Base-by-base conservation (phyloP, 208 protist species). In the Porcisia hertigi region DNA sequence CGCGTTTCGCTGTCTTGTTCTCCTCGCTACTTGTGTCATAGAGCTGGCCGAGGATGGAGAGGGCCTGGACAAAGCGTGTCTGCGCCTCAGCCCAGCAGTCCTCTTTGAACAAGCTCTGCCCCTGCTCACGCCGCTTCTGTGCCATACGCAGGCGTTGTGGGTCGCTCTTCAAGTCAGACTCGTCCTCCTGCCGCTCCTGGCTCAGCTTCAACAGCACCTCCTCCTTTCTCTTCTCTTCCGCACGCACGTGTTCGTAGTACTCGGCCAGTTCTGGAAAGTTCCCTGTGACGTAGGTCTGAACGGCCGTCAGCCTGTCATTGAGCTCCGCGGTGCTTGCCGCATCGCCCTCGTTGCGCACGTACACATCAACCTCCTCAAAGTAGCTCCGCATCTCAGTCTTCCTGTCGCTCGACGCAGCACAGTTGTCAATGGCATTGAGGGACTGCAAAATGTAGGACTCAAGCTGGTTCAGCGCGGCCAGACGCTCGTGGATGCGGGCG, bases 31-130 rank as follows among this genome's bases (percentile, higher is more conserved):
- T 81, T 6, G 75, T 71, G 86, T 95, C 88, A 81, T 93, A 93
- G 23, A 95, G 80, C 73, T 93, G 77, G 34, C 86, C 84, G 5
- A 93, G 76, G 39, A 87, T 85, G 73, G 85, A 73, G 49, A 93
- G 83, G 12, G 91, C 85, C 81, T 95, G 88, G 45, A 93, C 88
- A 52, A 95, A 93, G 65, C 88, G 86, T 20, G 84, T 92, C 75
- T 91, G 87, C 34, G 91, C 86, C 72, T 95, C 87, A 1, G 74
- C 75, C 81, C 86, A 95, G 76, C 82, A 83, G 77, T 93, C 86
- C 73, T 92, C 80, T 69, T 89, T 89, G 79, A 95, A 93, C 34
- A 95, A 83, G 3, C 53, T 74, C 60, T 83, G 77, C n/a, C 91
- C 91, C 82, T 95, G 91, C 67, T 95, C 91, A 1, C 87, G 85